Evolutionary conservation across 176 grass and related monocot genomes (phyloP).

Genomic region (Oryza punctata): DNA sequence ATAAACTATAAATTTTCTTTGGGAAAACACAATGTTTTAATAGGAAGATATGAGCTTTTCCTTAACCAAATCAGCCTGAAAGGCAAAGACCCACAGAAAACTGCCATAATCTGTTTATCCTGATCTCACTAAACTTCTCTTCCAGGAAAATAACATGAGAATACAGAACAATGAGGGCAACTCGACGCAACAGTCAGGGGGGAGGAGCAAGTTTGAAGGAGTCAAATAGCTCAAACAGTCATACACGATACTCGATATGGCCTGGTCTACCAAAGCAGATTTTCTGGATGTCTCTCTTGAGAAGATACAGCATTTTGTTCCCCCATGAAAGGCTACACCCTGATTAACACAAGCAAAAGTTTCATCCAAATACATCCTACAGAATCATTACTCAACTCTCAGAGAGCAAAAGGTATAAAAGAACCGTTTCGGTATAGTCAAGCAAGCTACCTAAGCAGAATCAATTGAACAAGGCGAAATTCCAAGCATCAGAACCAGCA

Average conservation of each 20-base stretch:
- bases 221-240: neutral
- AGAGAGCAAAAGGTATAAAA: slow-evolving; percentile 10
- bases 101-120: neutral
- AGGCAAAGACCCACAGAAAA: too few relatives aligned
- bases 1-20: too few relatives aligned
- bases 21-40: too few relatives aligned
- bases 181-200: neutral
- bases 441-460: slow-evolving; percentile 37
- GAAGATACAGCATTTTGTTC: slow-evolving; percentile 13
- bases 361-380: slow-evolving; percentile 31
- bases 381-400: slow-evolving; percentile 27
- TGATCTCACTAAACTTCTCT: neutral
- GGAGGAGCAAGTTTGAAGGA: neutral
- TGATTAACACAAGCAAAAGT: neutral
- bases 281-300: slow-evolving; percentile 3
- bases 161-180: neutral
- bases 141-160: neutral
- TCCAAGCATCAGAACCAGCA: slow-evolving; percentile 34
- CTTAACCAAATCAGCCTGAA: too few relatives aligned
- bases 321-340: slow-evolving; percentile 13
- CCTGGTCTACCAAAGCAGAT: slow-evolving; percentile 18
- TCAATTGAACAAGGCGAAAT: slow-evolving; percentile 8
- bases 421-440: slow-evolving; percentile 24
- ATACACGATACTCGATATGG: neutral
- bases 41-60: too few relatives aligned